These are phyloP conservation scores for Agarophyton chilense DNA, from an alignment of 23 red algal species.

Conservation along the genomic window DNA sequence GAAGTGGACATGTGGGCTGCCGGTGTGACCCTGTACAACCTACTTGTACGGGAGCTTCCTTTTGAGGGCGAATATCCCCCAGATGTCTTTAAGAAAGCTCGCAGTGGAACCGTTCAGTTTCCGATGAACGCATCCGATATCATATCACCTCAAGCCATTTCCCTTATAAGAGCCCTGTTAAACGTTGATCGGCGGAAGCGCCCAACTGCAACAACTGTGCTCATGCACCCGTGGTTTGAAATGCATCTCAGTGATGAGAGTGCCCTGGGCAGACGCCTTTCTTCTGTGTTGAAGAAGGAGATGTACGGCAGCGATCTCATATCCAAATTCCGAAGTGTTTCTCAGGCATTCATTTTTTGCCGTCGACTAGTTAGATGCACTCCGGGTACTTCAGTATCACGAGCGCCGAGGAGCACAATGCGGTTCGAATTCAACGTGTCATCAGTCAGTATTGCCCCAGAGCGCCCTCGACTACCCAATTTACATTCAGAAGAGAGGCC, in stretches of 20 bases:
- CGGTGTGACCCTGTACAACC: constrained; percentile 91
- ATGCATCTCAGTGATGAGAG: neutral
- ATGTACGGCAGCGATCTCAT: neutral
- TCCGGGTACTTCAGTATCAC: neutral
- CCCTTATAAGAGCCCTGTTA: constrained; percentile 74
- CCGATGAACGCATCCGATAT: constrained; percentile 17
- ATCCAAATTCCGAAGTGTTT: constrained; percentile 11
- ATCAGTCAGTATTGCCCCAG: constrained; percentile 44
- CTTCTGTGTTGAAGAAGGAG: neutral
- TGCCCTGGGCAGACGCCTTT: neutral
- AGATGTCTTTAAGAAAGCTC: constrained; percentile 68
- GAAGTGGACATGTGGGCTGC: constrained; percentile 93
- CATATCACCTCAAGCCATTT: constrained; percentile 67
- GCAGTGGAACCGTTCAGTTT: constrained; percentile 45
- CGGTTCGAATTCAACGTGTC: constrained; percentile 56
- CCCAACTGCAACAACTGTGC: constrained; percentile 53
- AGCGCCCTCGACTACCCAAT: neutral
- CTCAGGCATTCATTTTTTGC: constrained; percentile 3
- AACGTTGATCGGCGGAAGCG: constrained; percentile 71
- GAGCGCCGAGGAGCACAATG: neutral
- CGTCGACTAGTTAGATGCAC: constrained; percentile 4
- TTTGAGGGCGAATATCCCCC: constrained; percentile 74
- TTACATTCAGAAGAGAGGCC: neutral
- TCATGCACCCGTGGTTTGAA: constrained; percentile 88
- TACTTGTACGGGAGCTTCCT: constrained; percentile 75